Conservation (phyloP, 768 basidiomycete genomes). For the Pisolithus microcarpus region DNA sequence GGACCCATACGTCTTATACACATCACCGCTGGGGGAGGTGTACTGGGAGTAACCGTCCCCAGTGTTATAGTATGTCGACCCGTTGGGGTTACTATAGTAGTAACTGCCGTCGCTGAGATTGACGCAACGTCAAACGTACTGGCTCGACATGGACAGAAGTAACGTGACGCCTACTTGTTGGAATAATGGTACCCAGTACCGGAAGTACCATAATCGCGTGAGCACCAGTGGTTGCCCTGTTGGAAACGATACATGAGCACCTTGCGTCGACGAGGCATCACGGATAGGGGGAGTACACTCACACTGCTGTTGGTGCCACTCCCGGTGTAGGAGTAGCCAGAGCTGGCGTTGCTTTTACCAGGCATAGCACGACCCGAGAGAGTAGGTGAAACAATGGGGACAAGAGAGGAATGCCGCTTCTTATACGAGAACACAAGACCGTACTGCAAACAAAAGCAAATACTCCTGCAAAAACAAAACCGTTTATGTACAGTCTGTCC, state of each 20-base stretch:
- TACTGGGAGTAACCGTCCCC: conserved; percentile 43
- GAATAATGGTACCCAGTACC: conserved; percentile 54
- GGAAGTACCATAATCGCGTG: conserved; percentile 39
- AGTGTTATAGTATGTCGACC: conserved; percentile 53
- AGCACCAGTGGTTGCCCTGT: conserved; percentile 58
- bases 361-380: conserved; percentile 1
- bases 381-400: neutral
- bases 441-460: too few relatives aligned
- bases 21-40: conserved; percentile 37
- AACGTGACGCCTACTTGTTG: conserved; percentile 33
- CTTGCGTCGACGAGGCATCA: neutral
- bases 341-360: conserved; percentile 9
- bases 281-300: conserved; percentile 3
- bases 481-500: too few relatives aligned
- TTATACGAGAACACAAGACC: too few relatives aligned
- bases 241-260: neutral
- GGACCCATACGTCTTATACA: conserved; percentile 20
- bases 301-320: conserved; percentile 49
- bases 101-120: conserved; percentile 44
- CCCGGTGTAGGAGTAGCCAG: conserved; percentile 36
- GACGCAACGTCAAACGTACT: neutral
- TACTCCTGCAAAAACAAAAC: too few relatives aligned
- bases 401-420: neutral
- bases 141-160: neutral
- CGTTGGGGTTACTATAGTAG: conserved; percentile 56